Percentiles rank a stretch among this genome's conserved stretches.
Conservation (phyloP, 352 stramenopile genomes). For the Phytopythium chamaehyphon region DNA sequence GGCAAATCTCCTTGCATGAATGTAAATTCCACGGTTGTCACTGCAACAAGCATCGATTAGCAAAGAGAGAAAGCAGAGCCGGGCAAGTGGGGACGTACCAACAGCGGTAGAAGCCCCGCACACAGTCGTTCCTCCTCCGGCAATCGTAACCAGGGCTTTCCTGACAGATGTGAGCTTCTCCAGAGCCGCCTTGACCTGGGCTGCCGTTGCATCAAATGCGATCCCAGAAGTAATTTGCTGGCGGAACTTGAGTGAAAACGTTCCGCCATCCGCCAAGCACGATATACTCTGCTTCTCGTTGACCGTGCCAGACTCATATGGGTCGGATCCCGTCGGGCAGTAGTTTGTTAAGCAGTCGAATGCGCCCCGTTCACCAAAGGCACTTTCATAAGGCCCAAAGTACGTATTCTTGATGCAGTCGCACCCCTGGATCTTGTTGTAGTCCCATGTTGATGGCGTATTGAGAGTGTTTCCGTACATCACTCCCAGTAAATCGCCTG, state of each 20-base stretch:
- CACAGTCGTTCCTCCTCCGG: slow-evolving; percentile 14
- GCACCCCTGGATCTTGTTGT: slow-evolving; percentile 82
- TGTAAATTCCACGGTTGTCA: slow-evolving; percentile 59
- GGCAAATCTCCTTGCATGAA: slow-evolving; percentile 65
- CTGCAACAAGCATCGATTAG: slow-evolving; percentile 10
- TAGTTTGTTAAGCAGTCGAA: slow-evolving; percentile 77
- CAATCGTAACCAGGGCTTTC: slow-evolving; percentile 54
- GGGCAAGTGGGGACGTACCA: slow-evolving; percentile 19
- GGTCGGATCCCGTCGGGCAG: slow-evolving; percentile 88
- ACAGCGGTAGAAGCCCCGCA: slow-evolving; percentile 34
- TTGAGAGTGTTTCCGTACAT: slow-evolving; percentile 71
- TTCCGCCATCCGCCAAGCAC: slow-evolving; percentile 45
- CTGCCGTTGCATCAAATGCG: slow-evolving; percentile 30
- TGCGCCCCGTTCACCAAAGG: slow-evolving; percentile 42
- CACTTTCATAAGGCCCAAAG: slow-evolving; percentile 58
- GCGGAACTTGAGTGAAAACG: slow-evolving; percentile 73
- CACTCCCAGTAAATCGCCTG: slow-evolving; percentile 42
- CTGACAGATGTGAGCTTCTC: slow-evolving; percentile 50
- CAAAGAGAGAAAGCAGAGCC: too few species aligned
- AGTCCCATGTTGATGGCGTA: slow-evolving; percentile 71
- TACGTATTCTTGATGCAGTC: slow-evolving; percentile 57
- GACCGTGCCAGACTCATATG: slow-evolving; percentile 55
- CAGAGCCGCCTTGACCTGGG: slow-evolving; percentile 44
- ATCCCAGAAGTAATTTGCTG: slow-evolving; percentile 56
- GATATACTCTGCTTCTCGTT: slow-evolving; percentile 68